Percentiles rank a stretch among this genome's conserved stretches.
Conservation (phyloP, 257 asterid genomes). For the Misopates orontium region DNA sequence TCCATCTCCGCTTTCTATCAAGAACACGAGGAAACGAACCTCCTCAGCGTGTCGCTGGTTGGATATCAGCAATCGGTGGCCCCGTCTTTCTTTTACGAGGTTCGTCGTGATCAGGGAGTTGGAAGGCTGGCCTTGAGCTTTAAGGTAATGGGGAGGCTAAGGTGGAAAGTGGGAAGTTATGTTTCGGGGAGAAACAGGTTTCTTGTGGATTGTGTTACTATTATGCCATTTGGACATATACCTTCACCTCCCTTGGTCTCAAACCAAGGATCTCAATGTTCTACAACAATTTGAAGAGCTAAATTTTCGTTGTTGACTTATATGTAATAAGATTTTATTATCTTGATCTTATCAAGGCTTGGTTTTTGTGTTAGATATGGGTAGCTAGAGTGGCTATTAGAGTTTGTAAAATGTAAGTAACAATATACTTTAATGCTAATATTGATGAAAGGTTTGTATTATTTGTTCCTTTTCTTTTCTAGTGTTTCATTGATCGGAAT, state of each 20-base stretch:
- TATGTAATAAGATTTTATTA: neutral
- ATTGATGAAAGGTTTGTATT: slow-evolving; percentile 22
- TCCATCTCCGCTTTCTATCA: slow-evolving; percentile 76
- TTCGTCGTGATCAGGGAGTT: slow-evolving; percentile 50
- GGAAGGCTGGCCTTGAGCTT: slow-evolving; percentile 54
- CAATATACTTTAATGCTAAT: slow-evolving; percentile 22
- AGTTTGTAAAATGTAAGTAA: slow-evolving; percentile 23
- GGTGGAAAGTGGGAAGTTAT: slow-evolving; percentile 96
- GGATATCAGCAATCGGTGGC: slow-evolving; percentile 71
- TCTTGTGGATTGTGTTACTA: slow-evolving; percentile 57
- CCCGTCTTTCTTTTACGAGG: slow-evolving; percentile 64
- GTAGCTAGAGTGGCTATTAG: too few relatives aligned
- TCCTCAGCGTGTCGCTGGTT: slow-evolving; percentile 56
- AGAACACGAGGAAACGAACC: slow-evolving; percentile 62
- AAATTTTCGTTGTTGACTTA: neutral
- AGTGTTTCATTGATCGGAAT: too few relatives aligned
- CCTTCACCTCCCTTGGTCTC: slow-evolving; percentile 66
- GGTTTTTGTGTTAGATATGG: neutral
- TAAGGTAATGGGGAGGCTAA: slow-evolving; percentile 61
- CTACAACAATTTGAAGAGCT: slow-evolving; percentile 56
- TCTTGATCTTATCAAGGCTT: neutral
- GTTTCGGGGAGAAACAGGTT: slow-evolving; percentile 88
- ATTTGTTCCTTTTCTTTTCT: neutral
- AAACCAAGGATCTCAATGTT: slow-evolving; percentile 67
- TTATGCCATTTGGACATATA: slow-evolving; percentile 62